Evolutionary conservation across 495 filamentous ascomycete genomes (phyloP).

Genomic region (Xylaria bambusicola): DNA sequence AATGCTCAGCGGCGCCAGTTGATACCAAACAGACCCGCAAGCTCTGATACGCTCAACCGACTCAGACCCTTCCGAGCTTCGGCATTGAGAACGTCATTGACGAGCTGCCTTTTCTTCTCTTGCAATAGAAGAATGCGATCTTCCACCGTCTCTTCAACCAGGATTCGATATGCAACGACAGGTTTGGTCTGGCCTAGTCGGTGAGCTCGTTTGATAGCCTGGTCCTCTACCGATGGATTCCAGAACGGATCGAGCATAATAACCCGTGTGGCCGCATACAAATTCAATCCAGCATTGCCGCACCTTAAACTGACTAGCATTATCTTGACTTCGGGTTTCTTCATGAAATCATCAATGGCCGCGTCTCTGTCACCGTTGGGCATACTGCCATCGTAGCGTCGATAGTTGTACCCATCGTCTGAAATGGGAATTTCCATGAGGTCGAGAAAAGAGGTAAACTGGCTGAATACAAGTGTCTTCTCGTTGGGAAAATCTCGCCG

Average conservation of each 20-base stretch:
- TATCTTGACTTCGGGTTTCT: conserved; percentile 64
- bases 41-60: conserved; percentile 61
- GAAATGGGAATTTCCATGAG: conserved; percentile 86
- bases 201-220: conserved; percentile 91
- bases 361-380: conserved; percentile 64
- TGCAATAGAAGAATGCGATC: conserved; percentile 88
- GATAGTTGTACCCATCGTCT: conserved; percentile 62
- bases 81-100: conserved; percentile 82
- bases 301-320: conserved; percentile 90
- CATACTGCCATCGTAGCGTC: conserved; percentile 90
- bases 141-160: conserved; percentile 80
- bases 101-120: conserved; percentile 76
- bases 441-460: conserved; percentile 90
- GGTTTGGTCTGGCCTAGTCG: conserved; percentile 78
- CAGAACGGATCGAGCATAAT: conserved; percentile 95
- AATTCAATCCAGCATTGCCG: conserved; percentile 88
- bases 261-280: conserved; percentile 82
- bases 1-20: conserved; percentile 10
- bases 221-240: conserved; percentile 94
- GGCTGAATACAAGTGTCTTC: conserved; percentile 92
- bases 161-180: conserved; percentile 79
- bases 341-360: conserved; percentile 72
- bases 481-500: conserved; percentile 45
- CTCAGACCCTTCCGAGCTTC: conserved; percentile 65
- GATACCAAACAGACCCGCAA: conserved; percentile 70